Evolutionary conservation across 306 rosid species (phyloP), one percentile per base, ranked within the genome.

Genomic region (Macrotyloma uniflorum): DNA sequence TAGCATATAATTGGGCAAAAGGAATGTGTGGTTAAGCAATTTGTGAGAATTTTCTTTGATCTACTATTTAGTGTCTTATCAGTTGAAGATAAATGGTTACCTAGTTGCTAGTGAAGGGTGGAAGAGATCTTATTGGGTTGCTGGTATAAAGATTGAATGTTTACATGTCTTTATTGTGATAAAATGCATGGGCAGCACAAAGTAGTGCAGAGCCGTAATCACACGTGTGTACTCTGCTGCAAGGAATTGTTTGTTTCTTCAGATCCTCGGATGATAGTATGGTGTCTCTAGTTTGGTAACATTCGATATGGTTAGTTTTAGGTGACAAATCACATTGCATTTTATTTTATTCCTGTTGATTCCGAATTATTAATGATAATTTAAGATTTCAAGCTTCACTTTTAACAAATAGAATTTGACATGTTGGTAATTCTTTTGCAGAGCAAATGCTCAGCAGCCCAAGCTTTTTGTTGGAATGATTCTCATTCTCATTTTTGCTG

Each of bases 381-480:
- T 74, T 33, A 74, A 11, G 65, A 64, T 43, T 49, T 74, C 16
- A 74, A 16, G 65, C 64, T 32, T 49, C 33, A 16, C n/a, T 81
- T 74, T 45, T 33, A 28, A 38, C 13, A 18, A 62, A 15, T 69
- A 51, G 74, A 82, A 76, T 59, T 50, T 61, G 70, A 82, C 42
- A 13, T 49, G 38, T 14, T 62, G 69, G 28, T 49, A 59, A 47
- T 45, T 38, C 50, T 43, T 81, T 58, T 70, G 75, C 77, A 90
- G 94, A 71, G 94, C 94, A 8, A 90, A 90, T 47, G 92, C 94
- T 13, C 94, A 88, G 38, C 94, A 90, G 89, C 92, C 94, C 19
- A 88, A 90, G 81, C 94, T 90, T 73, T 90, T 90, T 71, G 94
- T 90, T 35, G 94, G 94, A 76, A 90, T 90, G 94, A 90, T 90